Evolutionary conservation across 2,329 filamentous ascomycete genomes (phyloP).

Genomic region (Grosmannia huntii): DNA sequence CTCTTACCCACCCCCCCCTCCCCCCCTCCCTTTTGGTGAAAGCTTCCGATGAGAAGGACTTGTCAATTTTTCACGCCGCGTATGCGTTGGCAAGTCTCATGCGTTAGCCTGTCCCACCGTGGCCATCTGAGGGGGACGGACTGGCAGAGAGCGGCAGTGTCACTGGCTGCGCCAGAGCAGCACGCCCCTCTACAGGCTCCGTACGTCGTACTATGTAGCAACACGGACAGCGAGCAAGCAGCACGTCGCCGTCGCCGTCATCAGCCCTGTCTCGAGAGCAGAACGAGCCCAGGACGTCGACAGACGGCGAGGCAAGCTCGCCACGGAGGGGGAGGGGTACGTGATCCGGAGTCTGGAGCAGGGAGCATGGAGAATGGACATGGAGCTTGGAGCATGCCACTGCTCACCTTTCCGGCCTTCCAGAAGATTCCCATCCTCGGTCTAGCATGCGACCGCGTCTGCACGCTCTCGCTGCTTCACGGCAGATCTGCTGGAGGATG

Average conservation of each 20-base stretch:
- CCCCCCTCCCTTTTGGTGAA: too few species aligned
- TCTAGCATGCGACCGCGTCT: neutral
- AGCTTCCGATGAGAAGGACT: too few species aligned
- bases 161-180: neutral
- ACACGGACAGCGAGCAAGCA: too few species aligned
- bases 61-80: neutral
- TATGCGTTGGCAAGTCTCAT: slow-evolving; percentile 5
- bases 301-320: neutral
- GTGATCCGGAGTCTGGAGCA: too few species aligned
- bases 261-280: neutral
- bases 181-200: neutral
- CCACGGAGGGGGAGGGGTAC: neutral
- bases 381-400: too few species aligned
- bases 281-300: neutral
- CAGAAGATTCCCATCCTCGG: slow-evolving; percentile 6
- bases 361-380: too few species aligned
- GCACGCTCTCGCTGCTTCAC: neutral
- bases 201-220: too few species aligned
- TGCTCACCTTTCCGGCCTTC: neutral
- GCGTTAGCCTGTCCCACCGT: neutral
- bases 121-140: neutral
- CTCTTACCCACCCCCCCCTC: neutral
- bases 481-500: neutral
- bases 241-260: neutral
- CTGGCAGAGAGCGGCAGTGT: neutral